phyloP scores from a whole-genome alignment of 2,329 filamentous ascomycete genomes.

The Lecanosticta acicola region DNA sequence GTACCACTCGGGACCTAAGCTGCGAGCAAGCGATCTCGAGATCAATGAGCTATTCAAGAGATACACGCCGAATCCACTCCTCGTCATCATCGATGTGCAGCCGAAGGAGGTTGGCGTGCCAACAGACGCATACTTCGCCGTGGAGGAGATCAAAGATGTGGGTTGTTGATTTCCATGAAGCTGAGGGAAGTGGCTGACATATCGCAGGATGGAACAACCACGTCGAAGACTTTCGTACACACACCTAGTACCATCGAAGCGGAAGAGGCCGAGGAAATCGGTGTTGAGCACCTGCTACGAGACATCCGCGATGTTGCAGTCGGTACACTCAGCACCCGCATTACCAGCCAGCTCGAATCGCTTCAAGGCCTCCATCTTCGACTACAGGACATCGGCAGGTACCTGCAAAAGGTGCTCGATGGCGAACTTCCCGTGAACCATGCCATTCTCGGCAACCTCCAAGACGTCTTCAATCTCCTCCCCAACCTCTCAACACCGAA shows the following conservation, averaged over 20 bases:
- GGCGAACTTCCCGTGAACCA: constrained; percentile 93
- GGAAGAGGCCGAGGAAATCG: constrained; percentile 97
- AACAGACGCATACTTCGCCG: constrained; percentile 97
- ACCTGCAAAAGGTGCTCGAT: constrained; percentile 92
- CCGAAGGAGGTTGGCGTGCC: constrained; percentile 96
- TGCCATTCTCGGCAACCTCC: constrained; percentile 93
- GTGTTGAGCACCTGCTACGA: constrained; percentile 92
- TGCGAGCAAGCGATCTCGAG: constrained; percentile 91
- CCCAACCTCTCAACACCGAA: constrained; percentile 87
- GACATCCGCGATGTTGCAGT: constrained; percentile 98
- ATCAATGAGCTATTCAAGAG: constrained; percentile 99
- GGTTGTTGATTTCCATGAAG: constrained; percentile 8
- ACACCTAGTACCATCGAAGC: constrained; percentile 98
- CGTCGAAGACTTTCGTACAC: constrained; percentile 94
- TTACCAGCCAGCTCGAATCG: constrained; percentile 96
- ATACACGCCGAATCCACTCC: constrained; percentile 91
- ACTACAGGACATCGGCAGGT: constrained; percentile 88
- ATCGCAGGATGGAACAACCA: constrained; percentile 85
- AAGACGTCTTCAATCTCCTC: constrained; percentile 97
- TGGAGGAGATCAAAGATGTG: constrained; percentile 99
- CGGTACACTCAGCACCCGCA: constrained; percentile 89
- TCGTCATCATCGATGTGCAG: constrained; percentile 98
- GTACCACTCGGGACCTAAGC: constrained; percentile 97
- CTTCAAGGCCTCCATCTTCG: constrained; percentile 92
- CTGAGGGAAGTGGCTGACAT: constrained; percentile 21